Conservation (phyloP, 2,329 filamentous ascomycete genomes). For the Cordyceps sp. region DNA sequence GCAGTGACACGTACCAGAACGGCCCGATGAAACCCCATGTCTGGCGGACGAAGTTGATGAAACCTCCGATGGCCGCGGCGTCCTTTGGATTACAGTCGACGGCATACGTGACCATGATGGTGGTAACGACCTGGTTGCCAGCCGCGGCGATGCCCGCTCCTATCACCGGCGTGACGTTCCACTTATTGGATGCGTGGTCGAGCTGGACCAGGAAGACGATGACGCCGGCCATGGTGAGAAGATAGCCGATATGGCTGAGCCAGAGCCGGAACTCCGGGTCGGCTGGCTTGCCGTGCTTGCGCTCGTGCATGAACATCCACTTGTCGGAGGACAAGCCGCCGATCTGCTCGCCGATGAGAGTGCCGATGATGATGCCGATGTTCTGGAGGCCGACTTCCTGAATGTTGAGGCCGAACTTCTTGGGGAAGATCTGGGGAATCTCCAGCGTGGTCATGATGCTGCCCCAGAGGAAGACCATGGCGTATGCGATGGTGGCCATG, state of each 20-base stretch:
- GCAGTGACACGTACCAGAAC: slow-evolving; percentile 6
- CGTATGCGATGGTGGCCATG: slow-evolving; percentile 29
- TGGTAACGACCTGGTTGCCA: slow-evolving; percentile 45
- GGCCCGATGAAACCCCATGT: slow-evolving; percentile 33
- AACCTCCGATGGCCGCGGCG: slow-evolving; percentile 37
- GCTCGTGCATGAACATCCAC: slow-evolving; percentile 32
- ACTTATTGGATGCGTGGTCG: slow-evolving; percentile 24
- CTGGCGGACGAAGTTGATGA: slow-evolving; percentile 38
- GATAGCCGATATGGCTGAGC: slow-evolving; percentile 35
- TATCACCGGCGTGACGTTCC: slow-evolving; percentile 39
- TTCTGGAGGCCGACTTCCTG: slow-evolving; percentile 43
- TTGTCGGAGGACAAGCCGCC: slow-evolving; percentile 35
- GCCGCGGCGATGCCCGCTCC: slow-evolving; percentile 32
- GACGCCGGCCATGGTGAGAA: slow-evolving; percentile 31
- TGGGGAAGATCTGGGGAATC: slow-evolving; percentile 38
- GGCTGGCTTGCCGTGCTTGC: slow-evolving; percentile 10
- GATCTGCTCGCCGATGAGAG: slow-evolving; percentile 39
- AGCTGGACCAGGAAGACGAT: slow-evolving; percentile 36
- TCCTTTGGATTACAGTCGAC: slow-evolving; percentile 39
- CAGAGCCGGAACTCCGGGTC: slow-evolving; percentile 37
- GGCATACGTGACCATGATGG: slow-evolving; percentile 41
- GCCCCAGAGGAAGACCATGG: slow-evolving; percentile 36
- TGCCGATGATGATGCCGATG: slow-evolving; percentile 37
- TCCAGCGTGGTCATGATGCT: slow-evolving; percentile 29
- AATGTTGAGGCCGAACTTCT: slow-evolving; percentile 37